Conservation (phyloP, 1,284 basidiomycete species). For the Bondarzewia mesenterica region DNA sequence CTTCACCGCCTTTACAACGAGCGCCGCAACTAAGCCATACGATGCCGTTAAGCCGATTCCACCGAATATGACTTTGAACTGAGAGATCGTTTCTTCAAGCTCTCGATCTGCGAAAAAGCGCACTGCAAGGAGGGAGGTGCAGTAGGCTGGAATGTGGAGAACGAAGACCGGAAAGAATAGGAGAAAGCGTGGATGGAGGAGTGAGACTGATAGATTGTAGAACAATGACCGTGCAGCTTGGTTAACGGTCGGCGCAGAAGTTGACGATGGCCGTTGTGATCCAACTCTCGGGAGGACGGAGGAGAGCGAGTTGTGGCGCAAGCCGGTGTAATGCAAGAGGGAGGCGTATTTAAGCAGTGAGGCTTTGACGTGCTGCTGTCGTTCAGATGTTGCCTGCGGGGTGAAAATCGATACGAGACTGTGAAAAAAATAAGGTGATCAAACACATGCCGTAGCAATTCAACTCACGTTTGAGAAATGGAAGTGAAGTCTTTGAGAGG, state of each 20-base stretch:
- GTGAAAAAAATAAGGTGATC: background rate
- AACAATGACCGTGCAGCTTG: background rate
- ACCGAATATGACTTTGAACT: conserved; percentile 6
- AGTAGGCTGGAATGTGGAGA: conserved; percentile 6
- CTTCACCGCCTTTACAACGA: conserved; percentile 7
- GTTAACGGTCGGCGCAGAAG: background rate
- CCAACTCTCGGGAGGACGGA: conserved; percentile 3
- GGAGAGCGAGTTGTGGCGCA: conserved; percentile 45
- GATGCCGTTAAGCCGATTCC: conserved; percentile 5
- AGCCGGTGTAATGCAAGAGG: conserved; percentile 45
- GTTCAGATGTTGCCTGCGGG: conserved; percentile 5
- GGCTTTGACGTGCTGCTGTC: background rate
- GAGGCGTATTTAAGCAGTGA: conserved; percentile 51
- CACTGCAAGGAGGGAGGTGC: conserved; percentile 1
- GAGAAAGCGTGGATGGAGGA: conserved; percentile 6
- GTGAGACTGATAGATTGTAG: background rate
- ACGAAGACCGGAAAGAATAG: conserved; percentile 5
- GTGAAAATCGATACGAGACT: conserved; percentile 7
- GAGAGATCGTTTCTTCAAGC: conserved; percentile 3
- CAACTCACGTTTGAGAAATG: background rate
- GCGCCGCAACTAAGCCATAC: conserved; percentile 13
- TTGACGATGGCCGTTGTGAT: background rate
- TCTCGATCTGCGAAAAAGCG: background rate
- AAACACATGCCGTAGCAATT: background rate
- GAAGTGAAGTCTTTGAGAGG: too few species aligned